These are phyloP conservation scores for Eimeria tenella DNA, from an alignment of 169 alveolate genomes.

Conservation along the genomic window DNA sequence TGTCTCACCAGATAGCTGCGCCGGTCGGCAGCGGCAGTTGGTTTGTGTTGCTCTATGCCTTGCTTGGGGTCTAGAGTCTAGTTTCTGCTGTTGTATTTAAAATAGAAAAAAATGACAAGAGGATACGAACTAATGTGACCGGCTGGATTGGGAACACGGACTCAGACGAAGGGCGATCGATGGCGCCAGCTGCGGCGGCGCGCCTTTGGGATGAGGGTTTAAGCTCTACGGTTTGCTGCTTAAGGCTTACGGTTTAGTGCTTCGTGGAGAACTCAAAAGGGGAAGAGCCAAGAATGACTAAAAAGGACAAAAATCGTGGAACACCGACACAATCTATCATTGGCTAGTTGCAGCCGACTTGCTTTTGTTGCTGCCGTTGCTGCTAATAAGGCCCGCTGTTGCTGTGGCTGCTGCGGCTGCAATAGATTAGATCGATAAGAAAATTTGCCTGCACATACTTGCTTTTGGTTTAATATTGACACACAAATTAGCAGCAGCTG, in stretches of 20 bases:
- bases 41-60: background rate
- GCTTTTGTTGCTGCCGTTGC: slow-evolving; percentile 26
- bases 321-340: background rate
- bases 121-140: background rate
- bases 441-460: background rate
- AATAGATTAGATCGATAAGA: background rate
- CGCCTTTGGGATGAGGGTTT: background rate
- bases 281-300: background rate
- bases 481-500: background rate
- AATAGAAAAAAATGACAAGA: background rate
- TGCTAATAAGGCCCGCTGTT: background rate
- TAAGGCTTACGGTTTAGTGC: background rate
- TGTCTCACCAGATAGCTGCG: background rate
- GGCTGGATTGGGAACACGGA: too few relatives aligned
- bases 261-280: background rate
- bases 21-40: background rate
- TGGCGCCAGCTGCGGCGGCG: slow-evolving; percentile 17
- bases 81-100: background rate
- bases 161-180: background rate
- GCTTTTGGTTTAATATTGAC: background rate
- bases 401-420: slow-evolving; percentile 24
- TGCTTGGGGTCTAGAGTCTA: too few relatives aligned
- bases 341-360: slow-evolving; percentile 6
- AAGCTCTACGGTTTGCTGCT: background rate
- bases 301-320: background rate